Evolutionary conservation across 768 basidiomycete genomes (phyloP).

Genomic region (Termitomyces eurrhizus): DNA sequence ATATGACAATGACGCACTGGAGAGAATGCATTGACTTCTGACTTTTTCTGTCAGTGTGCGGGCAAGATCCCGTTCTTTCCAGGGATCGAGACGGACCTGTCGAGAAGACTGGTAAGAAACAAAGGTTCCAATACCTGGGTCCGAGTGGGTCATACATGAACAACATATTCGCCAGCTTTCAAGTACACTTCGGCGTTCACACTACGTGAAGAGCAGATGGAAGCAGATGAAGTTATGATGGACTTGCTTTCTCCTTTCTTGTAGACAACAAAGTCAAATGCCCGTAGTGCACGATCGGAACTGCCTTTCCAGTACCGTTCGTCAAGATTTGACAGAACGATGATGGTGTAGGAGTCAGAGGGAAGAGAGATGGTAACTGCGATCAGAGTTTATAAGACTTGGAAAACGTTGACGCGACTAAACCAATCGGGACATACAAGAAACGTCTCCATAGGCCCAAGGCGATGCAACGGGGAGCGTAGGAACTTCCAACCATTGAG

Average conservation of each 20-base stretch:
- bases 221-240: conserved; percentile 16
- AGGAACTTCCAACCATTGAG: conserved; percentile 36
- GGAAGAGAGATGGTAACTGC: conserved; percentile 33
- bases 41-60: conserved; percentile 25
- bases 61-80: conserved; percentile 17
- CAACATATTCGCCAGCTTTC: conserved; percentile 25
- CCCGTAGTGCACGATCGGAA: conserved; percentile 22
- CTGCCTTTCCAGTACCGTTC: conserved; percentile 29
- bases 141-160: conserved; percentile 19
- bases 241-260: conserved; percentile 26
- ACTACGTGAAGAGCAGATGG: conserved; percentile 18
- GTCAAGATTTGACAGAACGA: conserved; percentile 36
- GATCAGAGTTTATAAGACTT: not conserved
- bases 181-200: conserved; percentile 24
- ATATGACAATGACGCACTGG: conserved; percentile 20
- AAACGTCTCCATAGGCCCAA: conserved; percentile 40
- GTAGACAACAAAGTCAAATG: conserved; percentile 34
- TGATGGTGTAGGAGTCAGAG: conserved; percentile 24
- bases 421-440: conserved; percentile 22
- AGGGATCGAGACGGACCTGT: conserved; percentile 18
- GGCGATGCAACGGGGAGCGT: conserved; percentile 23
- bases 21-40: conserved; percentile 29
- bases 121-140: not conserved
- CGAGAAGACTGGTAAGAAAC: not conserved
- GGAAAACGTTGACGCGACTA: not conserved